Percentiles rank a stretch among this genome's conserved stretches.
These are phyloP conservation scores for Elsinoe fawcettii DNA, from an alignment of 2,329 filamentous ascomycete genomes.

Conservation along the genomic window DNA sequence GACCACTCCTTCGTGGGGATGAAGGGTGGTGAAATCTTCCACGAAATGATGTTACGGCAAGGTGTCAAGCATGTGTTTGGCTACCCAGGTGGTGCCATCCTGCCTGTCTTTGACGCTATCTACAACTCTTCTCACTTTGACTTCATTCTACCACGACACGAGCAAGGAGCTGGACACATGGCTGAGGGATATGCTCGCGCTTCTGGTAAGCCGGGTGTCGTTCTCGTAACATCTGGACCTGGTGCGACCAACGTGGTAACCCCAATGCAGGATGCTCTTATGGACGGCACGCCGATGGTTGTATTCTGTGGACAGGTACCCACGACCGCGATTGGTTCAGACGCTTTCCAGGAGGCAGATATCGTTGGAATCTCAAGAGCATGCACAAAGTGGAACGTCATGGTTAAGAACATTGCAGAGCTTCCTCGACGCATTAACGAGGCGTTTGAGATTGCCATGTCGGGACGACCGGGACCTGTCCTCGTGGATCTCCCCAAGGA, in stretches of 20 bases:
- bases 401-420: conserved; percentile 94
- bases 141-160: conserved; percentile 89
- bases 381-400: conserved; percentile 98
- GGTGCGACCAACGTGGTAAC: conserved; percentile 96
- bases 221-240: conserved; percentile 91
- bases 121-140: conserved; percentile 97
- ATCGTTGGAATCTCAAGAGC: conserved; percentile 87
- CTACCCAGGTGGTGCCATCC: conserved; percentile 91
- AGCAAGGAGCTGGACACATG: conserved; percentile 98
- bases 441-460: conserved; percentile 95
- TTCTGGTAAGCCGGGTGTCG: conserved; percentile 87
- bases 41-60: conserved; percentile 97
- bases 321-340: conserved; percentile 83
- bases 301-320: conserved; percentile 93
- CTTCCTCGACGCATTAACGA: conserved; percentile 91
- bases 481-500: conserved; percentile 96
- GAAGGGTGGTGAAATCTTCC: conserved; percentile 93
- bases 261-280: conserved; percentile 90
- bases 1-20: conserved; percentile 74
- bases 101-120: conserved; percentile 97
- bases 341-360: conserved; percentile 96
- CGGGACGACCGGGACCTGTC: conserved; percentile 85
- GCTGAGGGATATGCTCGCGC: conserved; percentile 93
- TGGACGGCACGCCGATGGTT: conserved; percentile 90
- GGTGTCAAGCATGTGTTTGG: conserved; percentile 81